These are phyloP conservation scores for Malus hybrid DNA, from an alignment of 331 rosid species.

Conservation along the genomic window DNA sequence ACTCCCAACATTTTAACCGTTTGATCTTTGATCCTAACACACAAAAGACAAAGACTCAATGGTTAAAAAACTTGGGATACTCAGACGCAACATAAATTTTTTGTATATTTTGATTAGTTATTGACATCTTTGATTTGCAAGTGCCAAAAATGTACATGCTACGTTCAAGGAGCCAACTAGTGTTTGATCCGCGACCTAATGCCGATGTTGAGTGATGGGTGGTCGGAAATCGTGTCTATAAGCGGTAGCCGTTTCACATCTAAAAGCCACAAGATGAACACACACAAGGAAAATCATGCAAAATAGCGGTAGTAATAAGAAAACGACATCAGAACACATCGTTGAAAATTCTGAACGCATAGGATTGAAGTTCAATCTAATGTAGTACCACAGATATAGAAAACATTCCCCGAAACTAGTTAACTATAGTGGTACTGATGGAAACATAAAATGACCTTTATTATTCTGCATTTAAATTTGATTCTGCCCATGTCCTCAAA, in stretches of 20 bases:
- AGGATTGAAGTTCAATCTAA: not conserved
- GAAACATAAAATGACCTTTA: not conserved
- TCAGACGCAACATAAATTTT: no score
- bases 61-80: no score
- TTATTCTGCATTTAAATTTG: slow-evolving; percentile 5
- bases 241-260: not conserved
- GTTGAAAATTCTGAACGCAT: no score
- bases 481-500: slow-evolving; percentile 15
- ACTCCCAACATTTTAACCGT: no score
- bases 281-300: not conserved
- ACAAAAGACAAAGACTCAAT: no score
- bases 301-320: not conserved
- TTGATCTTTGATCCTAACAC: not conserved
- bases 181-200: not conserved
- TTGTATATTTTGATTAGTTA: no score
- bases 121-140: no score
- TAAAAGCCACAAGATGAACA: not conserved
- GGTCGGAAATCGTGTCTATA: not conserved
- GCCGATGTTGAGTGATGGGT: not conserved
- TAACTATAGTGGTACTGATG: not conserved
- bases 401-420: not conserved
- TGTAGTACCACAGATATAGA: not conserved
- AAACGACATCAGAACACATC: not conserved
- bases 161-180: no score
- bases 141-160: no score